These are phyloP conservation scores for Tetracentron sinense DNA, from an alignment of 164 flowering plant genomes.

Conservation along the genomic window DNA sequence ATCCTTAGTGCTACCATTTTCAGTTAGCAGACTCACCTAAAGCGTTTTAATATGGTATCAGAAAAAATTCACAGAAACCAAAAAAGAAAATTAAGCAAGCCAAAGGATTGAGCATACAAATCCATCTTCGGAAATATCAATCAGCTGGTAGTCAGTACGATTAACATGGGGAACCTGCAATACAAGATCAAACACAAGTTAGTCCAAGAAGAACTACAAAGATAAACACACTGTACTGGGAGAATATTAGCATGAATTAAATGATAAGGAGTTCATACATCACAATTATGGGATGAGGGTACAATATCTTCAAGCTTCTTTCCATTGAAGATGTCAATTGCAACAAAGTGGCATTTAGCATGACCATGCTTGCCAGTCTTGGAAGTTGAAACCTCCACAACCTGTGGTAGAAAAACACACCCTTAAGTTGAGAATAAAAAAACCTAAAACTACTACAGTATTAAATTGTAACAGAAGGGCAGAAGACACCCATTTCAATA, in stretches of 20 bases:
- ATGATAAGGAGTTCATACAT: slow-evolving; percentile 20
- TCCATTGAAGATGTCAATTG: slow-evolving; percentile 34
- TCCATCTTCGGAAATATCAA: slow-evolving; percentile 53
- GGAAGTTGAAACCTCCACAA: slow-evolving; percentile 43
- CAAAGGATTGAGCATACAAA: slow-evolving; percentile 33
- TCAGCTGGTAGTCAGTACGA: slow-evolving; percentile 41
- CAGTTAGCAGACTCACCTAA: slow-evolving; percentile 60
- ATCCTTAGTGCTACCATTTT: slow-evolving; percentile 55
- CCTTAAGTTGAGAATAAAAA: too few relatives aligned
- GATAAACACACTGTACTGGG: neutral
- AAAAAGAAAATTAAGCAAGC: neutral
- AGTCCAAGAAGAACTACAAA: neutral
- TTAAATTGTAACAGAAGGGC: neutral
- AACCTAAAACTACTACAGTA: too few relatives aligned
- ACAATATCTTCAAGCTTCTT: slow-evolving; percentile 46
- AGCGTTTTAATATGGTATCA: neutral
- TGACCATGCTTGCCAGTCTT: slow-evolving; percentile 47
- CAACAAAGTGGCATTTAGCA: slow-evolving; percentile 46
- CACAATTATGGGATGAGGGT: slow-evolving; percentile 45
- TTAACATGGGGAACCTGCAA: slow-evolving; percentile 42
- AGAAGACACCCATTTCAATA: neutral
- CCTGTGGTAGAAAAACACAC: slow-evolving; percentile 18
- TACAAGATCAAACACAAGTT: neutral
- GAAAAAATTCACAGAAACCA: neutral
- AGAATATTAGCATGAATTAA: neutral